A percentile compares a stretch with the other conserved stretches of the same genome.
Evolutionary conservation across 306 rosid genomes (phyloP).

Genomic region (Vachellia collinsii): DNA sequence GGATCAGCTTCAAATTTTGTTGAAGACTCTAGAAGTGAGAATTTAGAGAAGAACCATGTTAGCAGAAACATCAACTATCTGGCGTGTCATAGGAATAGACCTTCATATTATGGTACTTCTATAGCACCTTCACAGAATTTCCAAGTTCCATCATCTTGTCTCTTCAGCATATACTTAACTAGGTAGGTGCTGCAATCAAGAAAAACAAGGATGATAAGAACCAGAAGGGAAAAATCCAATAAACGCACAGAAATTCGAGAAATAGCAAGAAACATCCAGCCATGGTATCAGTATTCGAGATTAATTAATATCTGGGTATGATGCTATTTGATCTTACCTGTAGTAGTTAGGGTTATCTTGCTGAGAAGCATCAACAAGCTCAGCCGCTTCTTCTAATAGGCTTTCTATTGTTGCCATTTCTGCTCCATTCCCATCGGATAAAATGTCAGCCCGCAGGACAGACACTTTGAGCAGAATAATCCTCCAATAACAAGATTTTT

Average conservation of each 20-base stretch:
- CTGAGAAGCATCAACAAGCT: conserved; percentile 72
- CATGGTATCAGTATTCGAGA: conserved; percentile 9
- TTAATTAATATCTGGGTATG: not conserved
- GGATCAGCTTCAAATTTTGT: conserved; percentile 24
- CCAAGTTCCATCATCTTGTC: conserved; percentile 93
- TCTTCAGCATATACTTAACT: conserved; percentile 75
- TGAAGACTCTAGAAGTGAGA: conserved; percentile 32
- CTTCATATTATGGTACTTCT: conserved; percentile 48
- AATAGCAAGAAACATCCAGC: not conserved
- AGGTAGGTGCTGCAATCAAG: conserved; percentile 72
- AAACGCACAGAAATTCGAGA: not conserved
- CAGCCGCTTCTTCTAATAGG: conserved; percentile 94
- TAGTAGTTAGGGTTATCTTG: conserved; percentile 82
- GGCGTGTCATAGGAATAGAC: conserved; percentile 40
- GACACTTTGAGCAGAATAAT: conserved; percentile 83
- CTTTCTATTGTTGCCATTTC: conserved; percentile 84
- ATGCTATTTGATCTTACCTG: conserved; percentile 52
- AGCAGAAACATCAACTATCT: conserved; percentile 45
- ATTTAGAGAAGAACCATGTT: conserved; percentile 42
- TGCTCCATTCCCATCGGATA: conserved; percentile 65
- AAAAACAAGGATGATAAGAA: conserved; percentile 5
- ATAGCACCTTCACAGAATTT: conserved; percentile 82
- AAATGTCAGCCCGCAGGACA: conserved; percentile 79
- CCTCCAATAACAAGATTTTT: conserved; percentile 86
- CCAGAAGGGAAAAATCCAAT: not conserved